These are phyloP conservation scores for Brachypodium distachyon DNA, from an alignment of 202 grass and related monocot genomes.

Conservation along the genomic window DNA sequence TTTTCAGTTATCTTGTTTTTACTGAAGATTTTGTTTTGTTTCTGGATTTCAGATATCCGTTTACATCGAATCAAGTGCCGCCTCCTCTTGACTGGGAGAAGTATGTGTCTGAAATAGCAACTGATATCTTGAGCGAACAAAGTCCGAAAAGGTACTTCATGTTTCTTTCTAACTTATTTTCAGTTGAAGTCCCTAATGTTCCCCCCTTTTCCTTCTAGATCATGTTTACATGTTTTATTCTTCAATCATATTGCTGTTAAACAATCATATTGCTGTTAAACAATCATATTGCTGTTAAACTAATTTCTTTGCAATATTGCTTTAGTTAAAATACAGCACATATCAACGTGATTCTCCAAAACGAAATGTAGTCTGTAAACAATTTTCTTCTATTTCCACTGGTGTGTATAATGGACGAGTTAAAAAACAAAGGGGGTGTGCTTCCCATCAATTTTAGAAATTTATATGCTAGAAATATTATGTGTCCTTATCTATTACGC, in stretches of 20 bases:
- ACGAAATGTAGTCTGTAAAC: background rate
- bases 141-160: conserved; percentile 84
- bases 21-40: background rate
- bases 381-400: background rate
- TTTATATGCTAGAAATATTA: background rate
- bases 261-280: too few species aligned
- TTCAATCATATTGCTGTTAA: too few species aligned
- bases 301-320: background rate
- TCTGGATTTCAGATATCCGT: conserved; percentile 74
- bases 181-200: background rate
- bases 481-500: background rate
- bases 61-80: conserved; percentile 63
- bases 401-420: too few species aligned
- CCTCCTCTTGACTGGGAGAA: conserved; percentile 98
- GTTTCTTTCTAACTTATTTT: conserved; percentile 11
- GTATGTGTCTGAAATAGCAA: conserved; percentile 81
- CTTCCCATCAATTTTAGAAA: too few species aligned
- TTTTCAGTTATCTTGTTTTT: background rate
- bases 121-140: conserved; percentile 93
- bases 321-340: background rate
- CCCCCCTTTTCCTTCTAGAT: background rate
- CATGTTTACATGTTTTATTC: background rate
- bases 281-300: too few species aligned
- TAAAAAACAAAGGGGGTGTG: too few species aligned
- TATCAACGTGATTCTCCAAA: background rate